Evolutionary conservation across 2,329 filamentous ascomycete genomes (phyloP), one percentile per base, ranked within the genome.

Genomic region (Ophiocordyceps camponoti-floridani): DNA sequence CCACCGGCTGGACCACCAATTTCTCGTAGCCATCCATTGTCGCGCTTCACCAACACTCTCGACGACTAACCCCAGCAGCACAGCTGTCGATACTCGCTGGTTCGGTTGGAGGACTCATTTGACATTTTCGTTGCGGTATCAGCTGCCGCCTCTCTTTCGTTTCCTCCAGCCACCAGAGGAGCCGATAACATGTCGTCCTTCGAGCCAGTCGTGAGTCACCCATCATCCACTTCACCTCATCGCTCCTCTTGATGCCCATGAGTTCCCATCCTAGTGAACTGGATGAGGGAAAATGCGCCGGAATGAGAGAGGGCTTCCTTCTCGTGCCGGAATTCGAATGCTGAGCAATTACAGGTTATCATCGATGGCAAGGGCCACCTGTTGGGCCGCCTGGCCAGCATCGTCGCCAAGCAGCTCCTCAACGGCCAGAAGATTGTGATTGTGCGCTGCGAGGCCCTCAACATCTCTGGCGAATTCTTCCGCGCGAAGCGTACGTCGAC

Each of bases 381-480:
- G 69, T 87, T 98, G 71, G 91, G 91, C 77, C 89, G 91, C 70
- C 82, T 98, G 69, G 89, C 89, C 74, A 87, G 81, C 69, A 94
- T 87, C 66, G 87, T 96, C 64, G 89, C 89, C 68, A 96, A 96
- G 84, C 89, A 96, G 78, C 82, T 96, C 64, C 84, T 96, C 61
- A 93, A 82, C 72, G 89, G 89, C 68, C 89, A 96, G 77, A 96
- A 96, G 84, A 93, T 98, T 67, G 89, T 96, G 63, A 76, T 98
- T 60, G 91, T 98, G 68, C 86, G 91, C 77, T 93, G 84, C 73
- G 91, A 98, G 76, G 87, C 86, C 62, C 81, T 98, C 70, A 98
- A 98, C 82, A 98, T 98, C 79, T 98, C 91, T 59, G 91, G 91
- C 75, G 91, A 96, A 78, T 98, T 98, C 85, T 98, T 98, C 84